These are phyloP conservation scores for Cercospora sp. DNA, from an alignment of 2,329 filamentous ascomycete species.

Conservation along the genomic window DNA sequence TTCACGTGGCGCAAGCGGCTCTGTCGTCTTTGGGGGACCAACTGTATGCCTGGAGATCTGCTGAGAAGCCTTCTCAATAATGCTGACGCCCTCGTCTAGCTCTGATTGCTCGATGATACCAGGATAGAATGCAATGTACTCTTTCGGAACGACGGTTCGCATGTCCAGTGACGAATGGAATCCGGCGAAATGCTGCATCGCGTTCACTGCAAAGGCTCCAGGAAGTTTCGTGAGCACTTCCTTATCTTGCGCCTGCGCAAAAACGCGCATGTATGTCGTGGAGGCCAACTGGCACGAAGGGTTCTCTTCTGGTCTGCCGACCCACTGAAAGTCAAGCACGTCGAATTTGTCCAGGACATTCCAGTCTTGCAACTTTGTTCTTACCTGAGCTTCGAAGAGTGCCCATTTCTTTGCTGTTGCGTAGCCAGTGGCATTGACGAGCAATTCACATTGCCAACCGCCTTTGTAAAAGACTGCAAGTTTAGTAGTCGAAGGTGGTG, in stretches of 20 bases:
- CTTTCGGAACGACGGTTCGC: constrained; percentile 28
- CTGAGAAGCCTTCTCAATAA: constrained; percentile 25
- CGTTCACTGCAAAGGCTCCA: constrained; percentile 27
- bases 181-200: constrained; percentile 33
- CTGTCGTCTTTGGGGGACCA: constrained; percentile 28
- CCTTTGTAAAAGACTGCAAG: constrained; percentile 47
- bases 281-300: constrained; percentile 45
- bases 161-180: constrained; percentile 32
- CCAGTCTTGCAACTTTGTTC: constrained; percentile 38
- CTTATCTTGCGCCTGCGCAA: constrained; percentile 36
- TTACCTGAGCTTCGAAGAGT: constrained; percentile 47
- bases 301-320: constrained; percentile 38
- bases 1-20: constrained; percentile 25
- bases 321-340: constrained; percentile 31
- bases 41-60: constrained; percentile 26
- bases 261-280: constrained; percentile 45
- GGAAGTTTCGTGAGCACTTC: constrained; percentile 27
- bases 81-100: constrained; percentile 27
- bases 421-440: constrained; percentile 46
- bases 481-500: constrained; percentile 54
- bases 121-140: constrained; percentile 33
- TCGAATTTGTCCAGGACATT: constrained; percentile 30
- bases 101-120: constrained; percentile 28
- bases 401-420: constrained; percentile 48
- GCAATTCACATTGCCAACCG: constrained; percentile 49